These are phyloP conservation scores for Nannizzia gypsea DNA, from an alignment of 2,329 filamentous ascomycete species.

Conservation along the genomic window DNA sequence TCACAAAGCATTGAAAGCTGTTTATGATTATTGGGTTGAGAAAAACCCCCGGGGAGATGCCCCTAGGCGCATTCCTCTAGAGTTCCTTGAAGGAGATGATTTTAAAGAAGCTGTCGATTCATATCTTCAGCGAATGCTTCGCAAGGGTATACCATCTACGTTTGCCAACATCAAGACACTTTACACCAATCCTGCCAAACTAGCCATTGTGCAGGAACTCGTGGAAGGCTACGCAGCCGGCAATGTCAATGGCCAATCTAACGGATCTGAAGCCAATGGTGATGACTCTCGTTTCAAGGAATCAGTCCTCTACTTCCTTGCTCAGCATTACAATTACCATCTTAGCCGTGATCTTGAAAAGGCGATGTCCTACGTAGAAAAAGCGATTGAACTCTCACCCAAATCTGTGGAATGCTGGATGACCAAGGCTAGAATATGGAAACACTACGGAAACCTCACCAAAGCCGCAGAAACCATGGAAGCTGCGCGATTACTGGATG, in stretches of 20 bases:
- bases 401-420: conserved; percentile 84
- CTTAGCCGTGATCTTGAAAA: conserved; percentile 72
- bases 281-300: conserved; percentile 55
- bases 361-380: conserved; percentile 71
- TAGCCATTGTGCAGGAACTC: conserved; percentile 59
- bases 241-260: conserved; percentile 35
- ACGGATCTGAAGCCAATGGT: conserved; percentile 40
- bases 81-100: conserved; percentile 72
- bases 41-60: conserved; percentile 78
- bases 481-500: conserved; percentile 69
- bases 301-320: conserved; percentile 81
- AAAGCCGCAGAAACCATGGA: conserved; percentile 85
- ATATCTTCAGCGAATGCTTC: conserved; percentile 74
- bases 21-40: conserved; percentile 72
- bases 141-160: conserved; percentile 86
- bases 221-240: conserved; percentile 66
- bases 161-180: conserved; percentile 95
- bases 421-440: conserved; percentile 90
- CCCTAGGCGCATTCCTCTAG: conserved; percentile 70
- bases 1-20: conserved; percentile 51
- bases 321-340: conserved; percentile 92
- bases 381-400: conserved; percentile 66
- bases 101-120: conserved; percentile 66
- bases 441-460: conserved; percentile 68
- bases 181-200: conserved; percentile 68